These are phyloP conservation scores for Waltiozyma sp. DNA, from an alignment of 1,139 yeast species.

Conservation along the genomic window DNA sequence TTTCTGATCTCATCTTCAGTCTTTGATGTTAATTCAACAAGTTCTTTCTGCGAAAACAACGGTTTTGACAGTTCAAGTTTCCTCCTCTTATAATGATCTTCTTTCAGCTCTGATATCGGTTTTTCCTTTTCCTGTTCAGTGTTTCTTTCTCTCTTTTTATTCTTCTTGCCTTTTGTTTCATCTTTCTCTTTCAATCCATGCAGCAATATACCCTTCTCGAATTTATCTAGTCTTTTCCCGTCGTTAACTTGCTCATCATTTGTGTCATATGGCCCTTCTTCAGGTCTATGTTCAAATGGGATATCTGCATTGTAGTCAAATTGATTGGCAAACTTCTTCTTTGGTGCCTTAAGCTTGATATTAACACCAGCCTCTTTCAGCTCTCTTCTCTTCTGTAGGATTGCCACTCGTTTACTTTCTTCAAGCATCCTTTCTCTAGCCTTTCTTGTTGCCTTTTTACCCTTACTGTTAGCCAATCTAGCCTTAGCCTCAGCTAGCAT, in stretches of 20 bases:
- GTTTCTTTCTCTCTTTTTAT: slow-evolving; percentile 9
- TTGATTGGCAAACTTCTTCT: slow-evolving; percentile 46
- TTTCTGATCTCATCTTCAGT: slow-evolving; percentile 15
- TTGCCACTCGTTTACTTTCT: slow-evolving; percentile 63
- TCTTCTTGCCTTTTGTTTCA: slow-evolving; percentile 21
- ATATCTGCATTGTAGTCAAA: slow-evolving; percentile 80
- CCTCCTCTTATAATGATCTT: slow-evolving; percentile 39
- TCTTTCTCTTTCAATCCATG: slow-evolving; percentile 36
- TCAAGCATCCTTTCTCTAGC: slow-evolving; percentile 75
- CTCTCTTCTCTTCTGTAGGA: slow-evolving; percentile 74
- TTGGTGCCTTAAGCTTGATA: slow-evolving; percentile 29
- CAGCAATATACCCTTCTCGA: slow-evolving; percentile 34
- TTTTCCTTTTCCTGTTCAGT: slow-evolving; percentile 4
- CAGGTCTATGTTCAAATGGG: slow-evolving; percentile 69
- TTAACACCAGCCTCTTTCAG: slow-evolving; percentile 77
- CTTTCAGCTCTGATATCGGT: slow-evolving; percentile 21
- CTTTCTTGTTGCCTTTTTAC: slow-evolving; percentile 88
- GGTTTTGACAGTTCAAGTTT: slow-evolving; percentile 48
- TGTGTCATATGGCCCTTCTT: slow-evolving; percentile 60
- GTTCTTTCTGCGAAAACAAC: slow-evolving; percentile 25
- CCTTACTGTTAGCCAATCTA: slow-evolving; percentile 83
- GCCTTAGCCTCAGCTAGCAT: slow-evolving; percentile 93
- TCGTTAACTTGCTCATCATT: slow-evolving; percentile 42
- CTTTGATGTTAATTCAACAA: slow-evolving; percentile 22
- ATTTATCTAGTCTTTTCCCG: slow-evolving; percentile 27